A percentile compares a stretch with the other conserved stretches of the same genome.
Evolutionary conservation across 2,329 filamentous ascomycete species (phyloP).

Genomic region (Trichoderma sp.): DNA sequence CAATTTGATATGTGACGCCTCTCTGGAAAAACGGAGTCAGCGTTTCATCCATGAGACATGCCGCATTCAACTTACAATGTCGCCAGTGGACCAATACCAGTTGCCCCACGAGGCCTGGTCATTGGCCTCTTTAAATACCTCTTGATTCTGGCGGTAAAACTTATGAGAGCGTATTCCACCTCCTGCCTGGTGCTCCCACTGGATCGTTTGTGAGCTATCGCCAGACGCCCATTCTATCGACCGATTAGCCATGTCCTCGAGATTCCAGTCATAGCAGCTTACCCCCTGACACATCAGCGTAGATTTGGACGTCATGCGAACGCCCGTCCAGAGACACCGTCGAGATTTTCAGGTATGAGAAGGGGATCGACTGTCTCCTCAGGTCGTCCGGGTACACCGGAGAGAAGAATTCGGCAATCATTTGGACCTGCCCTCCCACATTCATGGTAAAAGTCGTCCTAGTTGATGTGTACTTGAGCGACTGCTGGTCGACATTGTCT

Average conservation of each 20-base stretch:
- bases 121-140: conserved; percentile 62
- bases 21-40: conserved; percentile 19
- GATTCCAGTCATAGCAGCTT: neutral
- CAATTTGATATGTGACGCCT: conserved; percentile 65
- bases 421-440: conserved; percentile 56
- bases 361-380: conserved; percentile 63
- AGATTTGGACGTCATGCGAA: conserved; percentile 64
- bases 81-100: conserved; percentile 69
- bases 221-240: conserved; percentile 67
- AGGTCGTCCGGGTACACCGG: conserved; percentile 66
- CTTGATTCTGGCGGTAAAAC: conserved; percentile 58
- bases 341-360: conserved; percentile 66
- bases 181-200: conserved; percentile 58
- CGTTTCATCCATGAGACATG: neutral
- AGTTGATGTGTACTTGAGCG: conserved; percentile 69
- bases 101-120: conserved; percentile 80
- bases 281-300: conserved; percentile 62
- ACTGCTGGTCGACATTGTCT: conserved; percentile 55
- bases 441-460: conserved; percentile 67
- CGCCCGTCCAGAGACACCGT: conserved; percentile 60
- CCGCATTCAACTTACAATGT: conserved; percentile 29
- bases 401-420: conserved; percentile 69
- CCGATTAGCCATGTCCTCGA: conserved; percentile 2
- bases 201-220: conserved; percentile 50
- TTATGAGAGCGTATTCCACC: conserved; percentile 61